These are phyloP conservation scores for Papiliotrema fonsecae DNA, from an alignment of 1,284 basidiomycete genomes.

Conservation along the genomic window DNA sequence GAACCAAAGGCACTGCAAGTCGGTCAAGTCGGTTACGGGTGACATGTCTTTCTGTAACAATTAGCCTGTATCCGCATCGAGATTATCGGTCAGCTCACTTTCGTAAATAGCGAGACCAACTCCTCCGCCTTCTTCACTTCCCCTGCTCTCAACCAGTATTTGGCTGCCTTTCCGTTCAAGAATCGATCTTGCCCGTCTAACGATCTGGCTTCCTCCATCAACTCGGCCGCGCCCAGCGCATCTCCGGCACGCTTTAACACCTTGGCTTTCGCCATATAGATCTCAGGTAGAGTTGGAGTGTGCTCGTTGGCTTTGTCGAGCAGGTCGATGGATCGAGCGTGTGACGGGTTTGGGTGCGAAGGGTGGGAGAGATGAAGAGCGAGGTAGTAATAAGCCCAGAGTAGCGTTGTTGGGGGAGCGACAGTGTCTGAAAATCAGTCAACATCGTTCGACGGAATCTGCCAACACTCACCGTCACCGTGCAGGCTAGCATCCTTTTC, in stretches of 20 bases:
- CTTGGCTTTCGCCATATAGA: slow-evolving; percentile 77
- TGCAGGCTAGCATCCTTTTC: slow-evolving; percentile 43
- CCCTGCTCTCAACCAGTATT: slow-evolving; percentile 81
- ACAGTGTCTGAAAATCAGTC: slow-evolving; percentile 29
- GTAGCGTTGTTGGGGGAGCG: slow-evolving; percentile 74
- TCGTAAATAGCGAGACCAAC: slow-evolving; percentile 79
- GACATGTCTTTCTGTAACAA: slow-evolving; percentile 68
- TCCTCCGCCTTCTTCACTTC: slow-evolving; percentile 68
- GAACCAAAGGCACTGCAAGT: slow-evolving; percentile 94
- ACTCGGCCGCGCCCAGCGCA: slow-evolving; percentile 64
- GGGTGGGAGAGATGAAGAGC: slow-evolving; percentile 79
- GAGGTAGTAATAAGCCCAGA: slow-evolving; percentile 95
- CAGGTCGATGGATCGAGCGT: slow-evolving; percentile 59
- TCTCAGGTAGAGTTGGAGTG: slow-evolving; percentile 90
- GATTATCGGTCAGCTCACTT: slow-evolving; percentile 52
- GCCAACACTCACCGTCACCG: slow-evolving; percentile 32
- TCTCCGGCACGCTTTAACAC: slow-evolving; percentile 86
- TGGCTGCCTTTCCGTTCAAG: slow-evolving; percentile 89
- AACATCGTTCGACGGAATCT: background rate
- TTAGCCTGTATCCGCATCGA: background rate
- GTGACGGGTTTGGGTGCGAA: slow-evolving; percentile 50
- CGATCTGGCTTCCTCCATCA: slow-evolving; percentile 74
- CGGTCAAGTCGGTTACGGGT: slow-evolving; percentile 77
- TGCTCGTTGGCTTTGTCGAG: slow-evolving; percentile 68
- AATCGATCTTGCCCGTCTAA: slow-evolving; percentile 95